Conservation (phyloP, 495 filamentous ascomycete species). For the Penicillium paxilli region DNA sequence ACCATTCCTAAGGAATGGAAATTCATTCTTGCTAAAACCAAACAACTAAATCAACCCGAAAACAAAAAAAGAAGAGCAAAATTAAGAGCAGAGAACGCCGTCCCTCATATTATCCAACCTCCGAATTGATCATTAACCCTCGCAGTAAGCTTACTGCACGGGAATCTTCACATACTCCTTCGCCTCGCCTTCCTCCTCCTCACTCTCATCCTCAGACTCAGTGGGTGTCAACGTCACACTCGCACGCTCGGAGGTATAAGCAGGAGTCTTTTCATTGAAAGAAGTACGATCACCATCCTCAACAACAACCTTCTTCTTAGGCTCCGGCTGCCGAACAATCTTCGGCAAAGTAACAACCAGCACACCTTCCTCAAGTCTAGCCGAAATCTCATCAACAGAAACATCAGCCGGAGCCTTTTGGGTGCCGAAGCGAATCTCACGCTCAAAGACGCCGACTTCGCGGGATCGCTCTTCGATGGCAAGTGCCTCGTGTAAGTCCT, state of each 20-base stretch:
- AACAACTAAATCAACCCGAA: not conserved
- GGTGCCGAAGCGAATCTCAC: conserved; percentile 61
- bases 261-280: conserved; percentile 20
- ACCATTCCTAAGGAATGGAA: not conserved
- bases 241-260: conserved; percentile 16
- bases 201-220: conserved; percentile 24
- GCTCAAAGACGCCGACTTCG: conserved; percentile 70
- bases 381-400: conserved; percentile 63
- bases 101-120: not conserved
- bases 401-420: conserved; percentile 58
- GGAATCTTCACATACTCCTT: conserved; percentile 35
- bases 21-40: not conserved
- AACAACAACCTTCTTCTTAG: conserved; percentile 26
- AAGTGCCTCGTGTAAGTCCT: conserved; percentile 67
- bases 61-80: no score
- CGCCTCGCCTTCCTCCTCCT: conserved; percentile 23
- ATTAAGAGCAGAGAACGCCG: not conserved
- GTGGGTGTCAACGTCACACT: conserved; percentile 20
- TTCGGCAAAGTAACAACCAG: conserved; percentile 70
- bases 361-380: conserved; percentile 71
- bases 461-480: conserved; percentile 59
- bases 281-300: conserved; percentile 20
- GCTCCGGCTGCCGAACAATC: conserved; percentile 38
- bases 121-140: not conserved
- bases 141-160: conserved; percentile 21